Conservation (phyloP, 2,329 filamentous ascomycete species). For the Aspergillus viridinutans region DNA sequence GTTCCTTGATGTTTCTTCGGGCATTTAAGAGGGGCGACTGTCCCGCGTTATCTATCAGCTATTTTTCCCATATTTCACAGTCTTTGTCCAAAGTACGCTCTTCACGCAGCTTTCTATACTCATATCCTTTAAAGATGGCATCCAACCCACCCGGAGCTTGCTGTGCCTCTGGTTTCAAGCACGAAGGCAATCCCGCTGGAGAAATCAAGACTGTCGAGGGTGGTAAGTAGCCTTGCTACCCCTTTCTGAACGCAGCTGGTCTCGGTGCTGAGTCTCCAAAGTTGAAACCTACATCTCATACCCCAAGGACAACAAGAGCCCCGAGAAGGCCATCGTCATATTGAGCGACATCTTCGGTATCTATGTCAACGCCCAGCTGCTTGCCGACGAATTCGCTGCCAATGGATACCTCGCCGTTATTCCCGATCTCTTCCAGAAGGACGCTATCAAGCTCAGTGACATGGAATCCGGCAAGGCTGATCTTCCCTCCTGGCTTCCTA, state of each 20-base stretch:
- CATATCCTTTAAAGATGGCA: constrained; percentile 38
- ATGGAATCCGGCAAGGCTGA: constrained; percentile 45
- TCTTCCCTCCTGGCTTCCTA: constrained; percentile 47
- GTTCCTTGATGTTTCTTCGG: constrained; percentile 1
- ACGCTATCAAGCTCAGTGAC: constrained; percentile 55
- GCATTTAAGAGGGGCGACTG: constrained; percentile 6
- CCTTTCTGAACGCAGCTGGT: background rate
- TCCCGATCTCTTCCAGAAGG: constrained; percentile 67
- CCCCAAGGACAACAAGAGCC: constrained; percentile 47
- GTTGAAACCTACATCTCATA: constrained; percentile 55
- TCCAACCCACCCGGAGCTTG: constrained; percentile 49
- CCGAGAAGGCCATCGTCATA: constrained; percentile 54
- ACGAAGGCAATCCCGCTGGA: constrained; percentile 48
- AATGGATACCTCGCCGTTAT: constrained; percentile 68
- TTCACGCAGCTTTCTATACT: background rate
- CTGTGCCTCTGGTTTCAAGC: constrained; percentile 49
- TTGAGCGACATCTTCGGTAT: constrained; percentile 58
- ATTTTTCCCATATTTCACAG: background rate
- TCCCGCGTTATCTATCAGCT: background rate
- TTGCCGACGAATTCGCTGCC: constrained; percentile 70
- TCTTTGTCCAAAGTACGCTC: background rate
- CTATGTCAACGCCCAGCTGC: constrained; percentile 57
- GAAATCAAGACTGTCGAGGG: constrained; percentile 46
- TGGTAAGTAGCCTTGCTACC: constrained; percentile 28
- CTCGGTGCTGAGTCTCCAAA: constrained; percentile 19